A percentile compares a stretch with the other conserved stretches of the same genome.
Evolutionary conservation across 192 early-diverging fungal genomes (phyloP).

Genomic region (Coemansia sp.): DNA sequence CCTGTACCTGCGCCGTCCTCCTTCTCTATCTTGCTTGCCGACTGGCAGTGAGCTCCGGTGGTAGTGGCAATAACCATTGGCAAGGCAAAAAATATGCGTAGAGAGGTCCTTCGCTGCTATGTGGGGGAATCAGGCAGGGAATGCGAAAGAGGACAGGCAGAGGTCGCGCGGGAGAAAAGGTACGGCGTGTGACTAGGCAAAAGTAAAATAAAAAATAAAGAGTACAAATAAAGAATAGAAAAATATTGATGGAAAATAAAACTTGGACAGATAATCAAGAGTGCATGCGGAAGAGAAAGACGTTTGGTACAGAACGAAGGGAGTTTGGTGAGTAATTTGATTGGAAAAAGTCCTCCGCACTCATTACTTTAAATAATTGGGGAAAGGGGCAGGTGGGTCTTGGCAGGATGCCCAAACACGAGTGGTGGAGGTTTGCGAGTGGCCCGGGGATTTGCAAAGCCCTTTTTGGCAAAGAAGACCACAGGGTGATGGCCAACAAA

Average conservation of each 20-base stretch:
- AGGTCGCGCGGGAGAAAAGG: neutral
- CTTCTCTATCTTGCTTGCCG: slow-evolving; percentile 14
- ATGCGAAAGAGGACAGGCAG: slow-evolving; percentile 13
- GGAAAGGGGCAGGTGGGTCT: neutral
- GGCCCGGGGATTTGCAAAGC: slow-evolving; percentile 5
- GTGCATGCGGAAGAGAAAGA: neutral
- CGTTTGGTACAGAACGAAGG: neutral
- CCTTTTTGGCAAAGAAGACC: neutral
- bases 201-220: neutral
- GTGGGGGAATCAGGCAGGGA: slow-evolving; percentile 1
- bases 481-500: neutral
- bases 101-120: neutral
- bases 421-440: slow-evolving; percentile 45
- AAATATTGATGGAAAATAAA: neutral
- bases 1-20: slow-evolving; percentile 24
- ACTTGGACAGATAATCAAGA: neutral
- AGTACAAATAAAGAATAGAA: neutral
- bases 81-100: neutral
- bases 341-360: neutral
- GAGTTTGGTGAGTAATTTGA: neutral
- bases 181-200: neutral
- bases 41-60: slow-evolving; percentile 4
- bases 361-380: neutral
- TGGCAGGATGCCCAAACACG: slow-evolving; percentile 1
- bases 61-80: slow-evolving; percentile 5